These are phyloP conservation scores for Heimioporus sp. DNA, from an alignment of 768 basidiomycete species.

Conservation along the genomic window DNA sequence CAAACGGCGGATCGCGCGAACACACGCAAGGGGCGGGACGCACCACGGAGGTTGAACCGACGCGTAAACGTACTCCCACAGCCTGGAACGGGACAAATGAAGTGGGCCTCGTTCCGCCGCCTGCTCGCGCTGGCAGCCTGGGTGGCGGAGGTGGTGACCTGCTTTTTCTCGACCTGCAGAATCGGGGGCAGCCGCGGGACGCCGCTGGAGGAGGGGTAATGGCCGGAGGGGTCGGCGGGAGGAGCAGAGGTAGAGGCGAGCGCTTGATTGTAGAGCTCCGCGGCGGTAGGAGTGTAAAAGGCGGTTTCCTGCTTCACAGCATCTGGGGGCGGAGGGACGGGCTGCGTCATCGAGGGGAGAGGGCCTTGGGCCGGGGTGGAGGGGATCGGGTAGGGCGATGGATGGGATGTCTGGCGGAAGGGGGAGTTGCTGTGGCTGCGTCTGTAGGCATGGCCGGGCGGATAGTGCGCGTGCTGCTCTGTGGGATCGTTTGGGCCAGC, in stretches of 20 bases:
- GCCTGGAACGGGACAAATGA: constrained; percentile 90
- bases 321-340: constrained; percentile 16
- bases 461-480: constrained; percentile 34
- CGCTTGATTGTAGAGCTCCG: constrained; percentile 52
- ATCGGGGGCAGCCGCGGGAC: constrained; percentile 74
- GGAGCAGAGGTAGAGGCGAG: constrained; percentile 32
- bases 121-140: constrained; percentile 89
- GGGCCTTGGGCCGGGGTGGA: constrained; percentile 27
- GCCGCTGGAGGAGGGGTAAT: constrained; percentile 30
- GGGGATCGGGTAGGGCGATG: constrained; percentile 39
- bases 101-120: constrained; percentile 87
- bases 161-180: constrained; percentile 88
- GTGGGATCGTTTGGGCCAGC: constrained; percentile 34
- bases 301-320: constrained; percentile 41
- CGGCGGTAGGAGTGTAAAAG: constrained; percentile 51
- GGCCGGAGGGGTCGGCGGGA: constrained; percentile 20
- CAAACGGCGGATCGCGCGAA: constrained; percentile 2
- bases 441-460: constrained; percentile 33
- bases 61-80: constrained; percentile 98
- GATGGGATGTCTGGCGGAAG: constrained; percentile 38
- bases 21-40: constrained; percentile 9
- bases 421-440: constrained; percentile 32
- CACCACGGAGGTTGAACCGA: constrained; percentile 84
- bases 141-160: constrained; percentile 93
- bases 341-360: constrained; percentile 27